Percentiles rank a stretch among this genome's conserved stretches.
Conservation (phyloP, 352 stramenopile species). For the Phytophthora syringae region DNA sequence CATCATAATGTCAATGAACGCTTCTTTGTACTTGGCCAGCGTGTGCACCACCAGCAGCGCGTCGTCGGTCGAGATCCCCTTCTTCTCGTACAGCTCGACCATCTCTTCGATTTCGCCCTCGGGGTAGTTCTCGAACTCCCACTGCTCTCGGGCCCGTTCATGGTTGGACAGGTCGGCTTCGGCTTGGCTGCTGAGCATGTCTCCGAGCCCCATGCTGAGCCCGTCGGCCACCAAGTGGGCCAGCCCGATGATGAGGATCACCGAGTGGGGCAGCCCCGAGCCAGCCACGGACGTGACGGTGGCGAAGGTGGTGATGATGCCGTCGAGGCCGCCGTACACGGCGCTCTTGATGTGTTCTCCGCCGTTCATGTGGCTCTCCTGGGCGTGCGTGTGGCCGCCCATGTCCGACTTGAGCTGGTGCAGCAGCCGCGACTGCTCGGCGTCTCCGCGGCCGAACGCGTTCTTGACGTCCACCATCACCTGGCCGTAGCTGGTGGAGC, state of each 20-base stretch:
- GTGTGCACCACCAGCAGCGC: slow-evolving; percentile 92
- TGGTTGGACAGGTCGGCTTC: slow-evolving; percentile 94
- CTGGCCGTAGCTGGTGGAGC: slow-evolving; percentile 44
- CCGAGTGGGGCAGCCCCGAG: slow-evolving; percentile 84
- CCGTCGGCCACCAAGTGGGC: slow-evolving; percentile 96
- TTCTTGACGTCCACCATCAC: slow-evolving; percentile 64
- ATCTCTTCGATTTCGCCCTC: slow-evolving; percentile 97
- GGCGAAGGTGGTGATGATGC: slow-evolving; percentile 96
- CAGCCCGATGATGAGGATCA: slow-evolving; percentile 96
- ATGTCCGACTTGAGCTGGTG: slow-evolving; percentile 78
- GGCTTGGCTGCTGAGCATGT: slow-evolving; percentile 94
- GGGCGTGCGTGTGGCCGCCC: slow-evolving; percentile 57
- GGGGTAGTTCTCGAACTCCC: slow-evolving; percentile 96
- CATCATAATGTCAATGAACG: slow-evolving; percentile 99
- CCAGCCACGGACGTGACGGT: slow-evolving; percentile 95
- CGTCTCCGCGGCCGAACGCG: slow-evolving; percentile 54
- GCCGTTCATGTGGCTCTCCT: slow-evolving; percentile 77
- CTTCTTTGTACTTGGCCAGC: slow-evolving; percentile 97
- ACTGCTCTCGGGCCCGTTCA: slow-evolving; percentile 92
- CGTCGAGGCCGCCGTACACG: slow-evolving; percentile 96
- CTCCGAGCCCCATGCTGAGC: slow-evolving; percentile 95
- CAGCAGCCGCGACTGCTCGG: slow-evolving; percentile 59
- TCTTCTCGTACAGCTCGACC: slow-evolving; percentile 95
- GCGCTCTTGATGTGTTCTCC: slow-evolving; percentile 86
- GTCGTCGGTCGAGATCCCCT: slow-evolving; percentile 92